Conservation (phyloP, 257 asterid species). For the Nicotiana paniculata region DNA sequence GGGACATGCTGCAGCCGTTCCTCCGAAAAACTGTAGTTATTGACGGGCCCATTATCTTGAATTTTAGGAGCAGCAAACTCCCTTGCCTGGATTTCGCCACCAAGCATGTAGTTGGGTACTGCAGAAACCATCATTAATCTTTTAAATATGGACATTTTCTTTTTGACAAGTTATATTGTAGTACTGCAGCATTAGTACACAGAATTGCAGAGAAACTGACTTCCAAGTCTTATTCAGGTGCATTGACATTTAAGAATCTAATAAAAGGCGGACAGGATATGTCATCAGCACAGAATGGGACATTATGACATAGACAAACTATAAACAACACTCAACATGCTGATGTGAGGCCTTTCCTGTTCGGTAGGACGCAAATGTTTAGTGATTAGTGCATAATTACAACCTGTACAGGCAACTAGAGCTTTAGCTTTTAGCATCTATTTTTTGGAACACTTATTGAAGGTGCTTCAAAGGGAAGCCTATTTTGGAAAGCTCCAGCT, state of each 20-base stretch:
- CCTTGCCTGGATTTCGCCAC: constrained; percentile 60
- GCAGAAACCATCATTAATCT: constrained; percentile 17
- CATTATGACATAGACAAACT: no score
- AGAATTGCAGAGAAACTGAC: not conserved
- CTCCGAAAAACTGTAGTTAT: constrained; percentile 44
- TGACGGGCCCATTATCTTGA: constrained; percentile 43
- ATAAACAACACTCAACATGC: not conserved
- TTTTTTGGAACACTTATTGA: not conserved
- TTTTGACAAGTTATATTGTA: not conserved
- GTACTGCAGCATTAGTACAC: not conserved
- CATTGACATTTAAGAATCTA: not conserved
- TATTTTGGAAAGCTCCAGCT: not conserved
- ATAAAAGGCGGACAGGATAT: no score
- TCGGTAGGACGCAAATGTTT: not conserved
- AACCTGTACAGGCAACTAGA: not conserved
- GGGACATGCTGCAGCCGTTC: constrained; percentile 57
- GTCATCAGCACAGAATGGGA: no score
- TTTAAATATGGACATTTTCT: not conserved
- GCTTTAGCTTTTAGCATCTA: not conserved
- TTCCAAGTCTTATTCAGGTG: not conserved
- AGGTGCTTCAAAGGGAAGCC: not conserved
- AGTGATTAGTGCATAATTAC: not conserved
- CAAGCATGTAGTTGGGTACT: constrained; percentile 58
- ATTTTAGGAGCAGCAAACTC: constrained; percentile 44
- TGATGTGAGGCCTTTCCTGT: not conserved